Conservation (phyloP, 202 grass and related monocot genomes). For the Bolboschoenoplectus hybrid region DNA sequence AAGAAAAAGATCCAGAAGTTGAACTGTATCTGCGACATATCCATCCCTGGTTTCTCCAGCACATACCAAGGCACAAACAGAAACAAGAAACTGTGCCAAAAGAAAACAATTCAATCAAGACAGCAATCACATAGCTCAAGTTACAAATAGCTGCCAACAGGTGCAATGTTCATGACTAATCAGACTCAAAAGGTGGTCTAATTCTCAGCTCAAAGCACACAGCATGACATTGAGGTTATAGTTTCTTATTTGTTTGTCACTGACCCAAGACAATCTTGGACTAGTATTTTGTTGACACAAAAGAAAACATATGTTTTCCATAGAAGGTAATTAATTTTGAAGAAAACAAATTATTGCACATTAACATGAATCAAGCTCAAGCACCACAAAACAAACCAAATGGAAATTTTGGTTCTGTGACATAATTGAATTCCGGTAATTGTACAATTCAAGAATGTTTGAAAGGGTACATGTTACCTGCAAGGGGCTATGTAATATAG, state of each 20-base stretch:
- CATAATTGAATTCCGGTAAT: not conserved
- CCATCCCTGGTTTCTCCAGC: slow-evolving; percentile 91
- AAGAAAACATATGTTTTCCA: not conserved
- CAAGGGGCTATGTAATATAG: slow-evolving; percentile 99
- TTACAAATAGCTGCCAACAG: not conserved
- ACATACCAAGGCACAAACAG: slow-evolving; percentile 96
- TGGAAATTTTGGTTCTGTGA: not conserved
- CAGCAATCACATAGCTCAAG: slow-evolving; percentile 17
- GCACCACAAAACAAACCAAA: not conserved
- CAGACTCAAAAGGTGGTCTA: not conserved
- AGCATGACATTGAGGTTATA: not conserved
- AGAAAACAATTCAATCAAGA: slow-evolving; percentile 38
- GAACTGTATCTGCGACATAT: slow-evolving; percentile 82
- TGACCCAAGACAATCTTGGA: not conserved
- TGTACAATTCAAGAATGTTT: slow-evolving; percentile 5
- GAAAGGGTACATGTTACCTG: slow-evolving; percentile 58
- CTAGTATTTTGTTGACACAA: not conserved
- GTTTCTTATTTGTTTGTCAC: not conserved
- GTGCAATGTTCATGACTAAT: slow-evolving; percentile 5
- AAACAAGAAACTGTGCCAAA: slow-evolving; percentile 81
- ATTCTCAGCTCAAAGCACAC: slow-evolving; percentile 10
- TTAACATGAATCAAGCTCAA: not conserved
- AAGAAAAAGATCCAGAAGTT: slow-evolving; percentile 96
- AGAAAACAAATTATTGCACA: not conserved
- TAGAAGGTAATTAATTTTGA: not conserved